Conservation (phyloP, 768 basidiomycete species). For the Butyriboletus loyo region DNA sequence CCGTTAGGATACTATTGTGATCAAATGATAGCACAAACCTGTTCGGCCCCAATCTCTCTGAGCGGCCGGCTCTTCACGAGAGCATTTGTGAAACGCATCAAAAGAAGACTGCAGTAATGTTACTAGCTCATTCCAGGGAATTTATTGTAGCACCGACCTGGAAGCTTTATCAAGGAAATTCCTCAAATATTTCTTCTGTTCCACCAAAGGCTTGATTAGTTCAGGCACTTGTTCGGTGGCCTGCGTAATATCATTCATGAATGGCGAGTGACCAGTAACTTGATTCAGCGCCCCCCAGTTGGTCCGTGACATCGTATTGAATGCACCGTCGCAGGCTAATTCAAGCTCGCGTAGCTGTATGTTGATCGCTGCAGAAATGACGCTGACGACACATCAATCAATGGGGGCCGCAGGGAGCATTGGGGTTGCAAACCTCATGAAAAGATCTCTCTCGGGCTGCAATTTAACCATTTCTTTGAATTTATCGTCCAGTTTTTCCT, state of each 20-base stretch:
- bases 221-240: conserved; percentile 76
- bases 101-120: conserved; percentile 55
- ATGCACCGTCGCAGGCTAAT: conserved; percentile 72
- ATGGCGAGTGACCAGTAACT: conserved; percentile 84
- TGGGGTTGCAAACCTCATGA: conserved; percentile 63
- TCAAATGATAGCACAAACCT: conserved; percentile 44
- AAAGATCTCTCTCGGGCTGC: conserved; percentile 83
- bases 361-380: conserved; percentile 80
- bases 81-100: conserved; percentile 85
- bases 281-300: conserved; percentile 78
- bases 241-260: conserved; percentile 72
- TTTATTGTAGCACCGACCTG: conserved; percentile 49
- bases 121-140: not conserved
- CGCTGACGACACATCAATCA: conserved; percentile 41
- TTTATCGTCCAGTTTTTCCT: conserved; percentile 72
- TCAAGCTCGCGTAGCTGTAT: conserved; percentile 85
- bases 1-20: not conserved
- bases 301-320: conserved; percentile 70
- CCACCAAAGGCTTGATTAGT: conserved; percentile 72
- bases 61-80: conserved; percentile 89
- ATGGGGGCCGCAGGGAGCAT: not conserved
- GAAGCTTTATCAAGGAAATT: conserved; percentile 94
- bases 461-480: conserved; percentile 79
- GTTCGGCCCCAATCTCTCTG: conserved; percentile 92
- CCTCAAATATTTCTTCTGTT: conserved; percentile 91